These are phyloP conservation scores for Setaria italica DNA, from an alignment of 202 grass and related monocot genomes.

Conservation along the genomic window DNA sequence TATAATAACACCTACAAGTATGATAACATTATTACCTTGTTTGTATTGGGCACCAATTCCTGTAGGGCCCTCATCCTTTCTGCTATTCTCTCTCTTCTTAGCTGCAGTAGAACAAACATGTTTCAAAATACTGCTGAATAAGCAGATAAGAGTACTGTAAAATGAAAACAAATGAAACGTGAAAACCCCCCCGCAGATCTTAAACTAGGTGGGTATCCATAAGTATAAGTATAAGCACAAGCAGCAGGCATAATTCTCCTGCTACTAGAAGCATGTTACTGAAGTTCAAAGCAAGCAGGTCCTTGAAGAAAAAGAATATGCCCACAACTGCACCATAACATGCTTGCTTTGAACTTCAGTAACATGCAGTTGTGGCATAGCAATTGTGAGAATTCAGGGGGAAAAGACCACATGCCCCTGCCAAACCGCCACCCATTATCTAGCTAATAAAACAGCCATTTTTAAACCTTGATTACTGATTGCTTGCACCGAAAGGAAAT, in stretches of 20 bases:
- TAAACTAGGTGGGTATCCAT: background rate
- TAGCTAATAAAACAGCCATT: background rate
- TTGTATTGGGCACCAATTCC: constrained; percentile 99
- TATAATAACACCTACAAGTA: constrained; percentile 48
- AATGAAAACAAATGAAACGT: background rate
- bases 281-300: constrained; percentile 25
- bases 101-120: constrained; percentile 61
- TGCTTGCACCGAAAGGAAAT: constrained; percentile 41
- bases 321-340: constrained; percentile 24
- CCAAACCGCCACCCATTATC: constrained; percentile 14
- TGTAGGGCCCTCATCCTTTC: constrained; percentile 97
- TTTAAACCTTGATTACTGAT: constrained; percentile 8
- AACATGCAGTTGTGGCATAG: background rate
- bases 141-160: constrained; percentile 26
- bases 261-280: constrained; percentile 12
- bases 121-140: constrained; percentile 50
- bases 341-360: too few species aligned
- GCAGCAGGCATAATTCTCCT: background rate
- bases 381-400: background rate
- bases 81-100: constrained; percentile 97
- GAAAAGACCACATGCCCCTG: background rate
- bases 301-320: constrained; percentile 19
- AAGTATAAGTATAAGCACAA: constrained; percentile 18
- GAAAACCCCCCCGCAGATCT: constrained; percentile 1
- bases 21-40: constrained; percentile 70